Conservation (phyloP, 768 basidiomycete genomes). For the Fomitopsis serialis region DNA sequence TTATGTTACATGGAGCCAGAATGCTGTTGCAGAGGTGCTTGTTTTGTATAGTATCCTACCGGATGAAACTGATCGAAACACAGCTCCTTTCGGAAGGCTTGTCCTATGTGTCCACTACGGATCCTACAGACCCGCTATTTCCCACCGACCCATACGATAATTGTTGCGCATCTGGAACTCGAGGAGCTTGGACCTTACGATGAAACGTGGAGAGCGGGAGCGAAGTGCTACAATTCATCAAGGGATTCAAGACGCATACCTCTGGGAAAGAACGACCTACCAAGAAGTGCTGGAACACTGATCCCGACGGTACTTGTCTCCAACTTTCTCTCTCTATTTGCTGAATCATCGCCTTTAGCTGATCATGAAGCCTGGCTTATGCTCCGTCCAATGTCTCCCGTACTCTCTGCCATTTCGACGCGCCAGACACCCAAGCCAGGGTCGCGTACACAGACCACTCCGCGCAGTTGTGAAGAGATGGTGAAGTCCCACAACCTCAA, state of each 20-base stretch:
- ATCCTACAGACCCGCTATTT: slow-evolving; percentile 45
- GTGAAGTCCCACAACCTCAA: not conserved
- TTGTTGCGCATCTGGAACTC: slow-evolving; percentile 33
- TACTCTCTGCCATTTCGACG: slow-evolving; percentile 41
- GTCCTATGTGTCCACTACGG: slow-evolving; percentile 38
- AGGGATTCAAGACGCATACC: not conserved
- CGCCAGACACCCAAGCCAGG: slow-evolving; percentile 43
- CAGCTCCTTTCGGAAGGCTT: slow-evolving; percentile 40
- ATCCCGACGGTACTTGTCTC: slow-evolving; percentile 15
- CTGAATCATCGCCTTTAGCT: not conserved
- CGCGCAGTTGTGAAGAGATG: slow-evolving; percentile 10
- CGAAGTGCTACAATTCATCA: slow-evolving; percentile 6
- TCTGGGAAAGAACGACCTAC: slow-evolving; percentile 21
- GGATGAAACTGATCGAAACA: not conserved
- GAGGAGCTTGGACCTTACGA: slow-evolving; percentile 34
- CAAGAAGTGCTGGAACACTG: slow-evolving; percentile 32
- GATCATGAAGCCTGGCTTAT: not conserved
- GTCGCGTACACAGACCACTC: slow-evolving; percentile 24
- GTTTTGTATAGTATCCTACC: not conserved
- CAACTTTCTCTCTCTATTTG: not conserved
- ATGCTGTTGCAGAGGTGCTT: slow-evolving; percentile 40
- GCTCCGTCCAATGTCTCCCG: slow-evolving; percentile 34
- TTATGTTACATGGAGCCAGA: slow-evolving; percentile 49
- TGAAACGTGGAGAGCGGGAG: slow-evolving; percentile 36
- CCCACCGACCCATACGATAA: slow-evolving; percentile 51